These are phyloP conservation scores for Leishmania turanica DNA, from an alignment of 208 protist species.

Conservation along the genomic window DNA sequence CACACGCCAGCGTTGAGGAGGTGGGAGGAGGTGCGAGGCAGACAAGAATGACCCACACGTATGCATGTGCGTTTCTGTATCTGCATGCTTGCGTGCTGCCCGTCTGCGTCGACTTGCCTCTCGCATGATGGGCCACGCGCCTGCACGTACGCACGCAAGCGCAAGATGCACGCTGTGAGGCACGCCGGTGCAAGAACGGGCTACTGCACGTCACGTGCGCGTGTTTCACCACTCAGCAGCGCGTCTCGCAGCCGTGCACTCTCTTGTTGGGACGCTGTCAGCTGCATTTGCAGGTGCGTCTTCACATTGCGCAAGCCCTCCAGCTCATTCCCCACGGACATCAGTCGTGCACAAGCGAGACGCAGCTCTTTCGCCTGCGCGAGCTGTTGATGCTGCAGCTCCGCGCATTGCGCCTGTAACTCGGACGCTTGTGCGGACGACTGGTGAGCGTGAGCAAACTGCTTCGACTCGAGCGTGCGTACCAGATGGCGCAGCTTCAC, in stretches of 20 bases:
- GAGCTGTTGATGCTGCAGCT: slow-evolving; percentile 29
- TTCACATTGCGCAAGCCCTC: slow-evolving; percentile 33
- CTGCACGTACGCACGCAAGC: not conserved
- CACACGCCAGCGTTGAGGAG: not conserved
- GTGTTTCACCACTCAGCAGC: slow-evolving; percentile 5
- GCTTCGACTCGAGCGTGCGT: slow-evolving; percentile 21
- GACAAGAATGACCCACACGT: not conserved
- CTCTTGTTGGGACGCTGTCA: slow-evolving; percentile 35
- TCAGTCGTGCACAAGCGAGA: slow-evolving; percentile 25
- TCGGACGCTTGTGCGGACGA: slow-evolving; percentile 20
- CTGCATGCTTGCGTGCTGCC: not conserved
- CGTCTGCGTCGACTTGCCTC: not conserved
- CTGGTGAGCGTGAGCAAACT: slow-evolving; percentile 28
- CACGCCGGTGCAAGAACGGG: not conserved
- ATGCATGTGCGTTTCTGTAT: not conserved
- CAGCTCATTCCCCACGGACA: slow-evolving; percentile 20
- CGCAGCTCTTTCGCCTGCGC: slow-evolving; percentile 21
- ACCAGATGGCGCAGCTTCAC: slow-evolving; percentile 31
- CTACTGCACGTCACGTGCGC: not conserved
- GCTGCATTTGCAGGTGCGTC: slow-evolving; percentile 42
- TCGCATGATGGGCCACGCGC: not conserved
- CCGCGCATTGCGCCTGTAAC: slow-evolving; percentile 18
- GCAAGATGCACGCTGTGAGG: not conserved
- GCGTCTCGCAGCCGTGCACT: slow-evolving; percentile 31
- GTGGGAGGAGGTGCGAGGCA: not conserved